Percentiles rank a stretch among this genome's conserved stretches.
These are phyloP conservation scores for Ophioceras dolichostomum DNA, from an alignment of 2,329 filamentous ascomycete genomes.

Conservation along the genomic window DNA sequence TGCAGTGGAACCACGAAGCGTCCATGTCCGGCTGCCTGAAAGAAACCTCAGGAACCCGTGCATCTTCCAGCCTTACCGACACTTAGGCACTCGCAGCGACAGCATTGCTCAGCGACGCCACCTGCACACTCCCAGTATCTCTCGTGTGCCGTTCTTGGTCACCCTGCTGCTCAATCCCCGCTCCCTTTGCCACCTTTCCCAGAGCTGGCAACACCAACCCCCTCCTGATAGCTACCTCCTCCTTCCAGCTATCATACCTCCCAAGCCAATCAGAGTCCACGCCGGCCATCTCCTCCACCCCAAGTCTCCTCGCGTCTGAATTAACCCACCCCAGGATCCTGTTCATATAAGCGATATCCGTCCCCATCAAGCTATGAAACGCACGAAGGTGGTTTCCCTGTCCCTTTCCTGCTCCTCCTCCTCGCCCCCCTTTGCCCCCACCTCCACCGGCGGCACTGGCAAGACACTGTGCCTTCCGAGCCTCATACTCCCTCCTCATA, in stretches of 20 bases:
- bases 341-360: not conserved
- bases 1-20: too few species aligned
- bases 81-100: too few species aligned
- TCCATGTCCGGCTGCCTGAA: too few species aligned
- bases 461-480: conserved; percentile 6
- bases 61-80: too few species aligned
- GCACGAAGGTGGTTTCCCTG: not conserved
- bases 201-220: too few species aligned
- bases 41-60: too few species aligned
- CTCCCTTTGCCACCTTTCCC: too few species aligned
- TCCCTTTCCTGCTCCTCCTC: not conserved
- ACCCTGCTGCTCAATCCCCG: too few species aligned
- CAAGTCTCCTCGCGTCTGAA: not conserved
- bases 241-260: not conserved
- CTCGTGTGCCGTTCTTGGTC: too few species aligned
- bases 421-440: not conserved
- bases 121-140: too few species aligned
- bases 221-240: not conserved
- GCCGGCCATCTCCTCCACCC: not conserved
- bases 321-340: conserved; percentile 1
- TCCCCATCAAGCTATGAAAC: conserved; percentile 1
- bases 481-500: conserved; percentile 22
- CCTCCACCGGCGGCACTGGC: not conserved
- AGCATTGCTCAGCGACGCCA: too few species aligned
- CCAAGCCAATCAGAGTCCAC: not conserved